Base-by-base conservation (phyloP, 495 filamentous ascomycete genomes). In the Talaromyces wortmannii region DNA sequence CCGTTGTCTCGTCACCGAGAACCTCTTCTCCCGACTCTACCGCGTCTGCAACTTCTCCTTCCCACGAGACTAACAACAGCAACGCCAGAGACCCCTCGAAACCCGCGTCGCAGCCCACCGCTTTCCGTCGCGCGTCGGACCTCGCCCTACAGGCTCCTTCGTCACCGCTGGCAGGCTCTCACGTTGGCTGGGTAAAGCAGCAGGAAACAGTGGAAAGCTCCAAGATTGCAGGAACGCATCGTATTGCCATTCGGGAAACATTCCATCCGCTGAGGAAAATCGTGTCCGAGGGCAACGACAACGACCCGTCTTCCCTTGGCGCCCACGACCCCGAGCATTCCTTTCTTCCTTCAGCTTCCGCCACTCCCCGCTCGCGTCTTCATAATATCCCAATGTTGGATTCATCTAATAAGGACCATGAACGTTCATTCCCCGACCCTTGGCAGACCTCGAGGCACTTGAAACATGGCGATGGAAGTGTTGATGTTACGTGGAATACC, bases 31-130 rank as follows among this genome's bases (percentile, higher is more conserved):
- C 23, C 1, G 23, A 23, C 23, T 23, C 23, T 23, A 23, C 23
- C 23, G 23, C 2, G 23, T 23, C 23, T 23, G 23, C 23, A 1
- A 23, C 23, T 23, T 23, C 23, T 23, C 23, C 23, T 23, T 23
- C 23, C 23, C 23, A 23, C 23, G 23, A 23, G 23, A 17, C 23
- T 10, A 31, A 59, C 55, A 57, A 59, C 64, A 67, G 60, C 66
- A 66, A 61, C 57, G 54, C 63, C 63, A 65, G 69, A 66, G 30
- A 36, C 17, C 67, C 64, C 67, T 72, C 72, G 69, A 71, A 75
- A 69, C 68, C 73, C 29, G 45, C 45, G 30, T 48, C 45, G 16
- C 45, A 45, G 0, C 45, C 53, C 4, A 6, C 53, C 29, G 31
- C 64, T 23, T 61, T 68, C 45, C 69, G 70, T 49, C 61, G 69